Evolutionary conservation across 345 rosid species (phyloP).

Genomic region (Syzygium aromaticum): DNA sequence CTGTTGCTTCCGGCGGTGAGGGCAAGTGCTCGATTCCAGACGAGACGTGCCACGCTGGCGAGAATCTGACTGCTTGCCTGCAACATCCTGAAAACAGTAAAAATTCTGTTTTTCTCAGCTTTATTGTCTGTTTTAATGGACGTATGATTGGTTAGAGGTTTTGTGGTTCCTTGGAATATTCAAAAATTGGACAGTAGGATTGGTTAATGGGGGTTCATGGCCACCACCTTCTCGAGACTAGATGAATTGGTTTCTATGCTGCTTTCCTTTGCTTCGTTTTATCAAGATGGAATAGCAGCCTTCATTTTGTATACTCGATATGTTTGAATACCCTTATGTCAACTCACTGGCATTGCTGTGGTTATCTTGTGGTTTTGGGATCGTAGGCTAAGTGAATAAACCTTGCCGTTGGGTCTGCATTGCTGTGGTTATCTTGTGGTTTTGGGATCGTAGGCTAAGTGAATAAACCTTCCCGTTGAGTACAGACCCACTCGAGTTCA

Average conservation of each 20-base stretch:
- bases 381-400: neutral
- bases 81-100: neutral
- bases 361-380: neutral
- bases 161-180: neutral
- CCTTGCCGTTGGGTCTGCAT: neutral
- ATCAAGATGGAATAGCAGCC: neutral
- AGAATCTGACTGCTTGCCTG: constrained; percentile 2
- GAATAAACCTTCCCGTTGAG: neutral
- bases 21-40: neutral
- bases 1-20: neutral
- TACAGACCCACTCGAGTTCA: neutral
- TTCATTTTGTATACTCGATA: neutral
- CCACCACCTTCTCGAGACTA: neutral
- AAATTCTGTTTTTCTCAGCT: neutral
- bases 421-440: neutral
- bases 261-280: neutral
- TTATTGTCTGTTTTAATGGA: neutral
- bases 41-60: neutral
- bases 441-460: neutral
- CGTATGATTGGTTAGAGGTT: neutral
- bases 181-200: neutral
- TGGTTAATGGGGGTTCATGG: neutral
- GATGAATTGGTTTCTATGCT: neutral
- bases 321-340: neutral
- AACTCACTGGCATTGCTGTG: neutral